Evolutionary conservation across 73 alveolate genomes (phyloP).

Genomic region (Paramecium tetraurelia): DNA sequence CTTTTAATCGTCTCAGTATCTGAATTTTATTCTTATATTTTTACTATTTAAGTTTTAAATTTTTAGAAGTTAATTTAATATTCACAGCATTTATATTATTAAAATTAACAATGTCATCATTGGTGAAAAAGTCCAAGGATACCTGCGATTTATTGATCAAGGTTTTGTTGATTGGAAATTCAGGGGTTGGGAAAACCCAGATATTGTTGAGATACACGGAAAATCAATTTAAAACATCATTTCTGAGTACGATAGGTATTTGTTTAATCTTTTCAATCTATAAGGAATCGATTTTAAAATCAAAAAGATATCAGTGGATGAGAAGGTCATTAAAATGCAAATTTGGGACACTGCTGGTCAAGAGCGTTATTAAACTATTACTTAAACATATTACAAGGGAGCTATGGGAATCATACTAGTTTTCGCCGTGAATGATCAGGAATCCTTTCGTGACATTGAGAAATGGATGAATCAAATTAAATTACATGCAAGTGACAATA

Average conservation of each 20-base stretch:
- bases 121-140: background rate
- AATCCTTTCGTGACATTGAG: constrained; percentile 66
- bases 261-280: background rate
- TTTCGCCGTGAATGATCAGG: constrained; percentile 67
- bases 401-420: constrained; percentile 71
- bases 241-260: constrained; percentile 78
- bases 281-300: constrained; percentile 85
- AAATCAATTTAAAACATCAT: constrained; percentile 67
- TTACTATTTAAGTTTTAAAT: background rate
- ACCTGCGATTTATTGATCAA: constrained; percentile 52
- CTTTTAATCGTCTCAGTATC: background rate
- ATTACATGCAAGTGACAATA: constrained; percentile 35
- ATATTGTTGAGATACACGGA: background rate
- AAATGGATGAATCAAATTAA: constrained; percentile 74
- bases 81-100: background rate
- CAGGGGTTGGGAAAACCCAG: background rate
- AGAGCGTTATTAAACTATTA: constrained; percentile 62
- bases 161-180: background rate
- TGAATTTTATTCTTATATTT: background rate
- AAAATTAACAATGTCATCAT: background rate
- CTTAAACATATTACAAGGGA: constrained; percentile 66
- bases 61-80: background rate
- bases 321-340: constrained; percentile 52
- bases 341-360: constrained; percentile 69
- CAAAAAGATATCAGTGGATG: constrained; percentile 63